phyloP scores from a whole-genome alignment of 148 eudicot genomes.

The Hydrangea macrophylla region DNA sequence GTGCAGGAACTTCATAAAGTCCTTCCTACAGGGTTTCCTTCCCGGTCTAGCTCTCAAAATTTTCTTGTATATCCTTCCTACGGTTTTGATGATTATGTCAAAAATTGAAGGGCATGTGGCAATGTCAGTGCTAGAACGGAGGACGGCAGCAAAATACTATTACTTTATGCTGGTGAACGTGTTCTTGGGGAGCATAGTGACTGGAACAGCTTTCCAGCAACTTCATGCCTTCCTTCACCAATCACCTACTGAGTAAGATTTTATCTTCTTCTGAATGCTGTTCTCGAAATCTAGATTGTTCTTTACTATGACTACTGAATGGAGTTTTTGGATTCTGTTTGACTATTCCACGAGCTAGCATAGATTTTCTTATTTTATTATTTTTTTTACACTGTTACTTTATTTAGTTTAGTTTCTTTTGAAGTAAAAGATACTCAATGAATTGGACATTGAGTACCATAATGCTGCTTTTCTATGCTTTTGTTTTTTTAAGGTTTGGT shows the following conservation, averaged over 20 bases:
- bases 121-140: constrained; percentile 67
- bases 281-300: background rate
- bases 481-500: no score
- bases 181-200: constrained; percentile 81
- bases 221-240: constrained; percentile 87
- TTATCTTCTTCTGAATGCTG: constrained; percentile 7
- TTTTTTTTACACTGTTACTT: no score
- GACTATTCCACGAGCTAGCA: no score
- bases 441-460: background rate
- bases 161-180: constrained; percentile 97
- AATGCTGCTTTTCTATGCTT: background rate
- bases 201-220: constrained; percentile 93
- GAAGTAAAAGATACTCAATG: background rate
- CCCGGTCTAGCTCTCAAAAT: constrained; percentile 93
- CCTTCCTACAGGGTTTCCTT: constrained; percentile 92
- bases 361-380: no score
- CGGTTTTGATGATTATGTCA: constrained; percentile 80
- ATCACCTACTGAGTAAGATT: constrained; percentile 75
- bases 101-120: constrained; percentile 91
- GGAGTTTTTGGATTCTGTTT: no score
- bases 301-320: no score
- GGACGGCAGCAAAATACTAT: constrained; percentile 88
- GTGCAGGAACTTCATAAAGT: constrained; percentile 85
- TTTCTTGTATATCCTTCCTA: constrained; percentile 79
- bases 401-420: background rate